Base-by-base conservation (phyloP, 139 green algal genomes). In the Closterium sp. region DNA sequence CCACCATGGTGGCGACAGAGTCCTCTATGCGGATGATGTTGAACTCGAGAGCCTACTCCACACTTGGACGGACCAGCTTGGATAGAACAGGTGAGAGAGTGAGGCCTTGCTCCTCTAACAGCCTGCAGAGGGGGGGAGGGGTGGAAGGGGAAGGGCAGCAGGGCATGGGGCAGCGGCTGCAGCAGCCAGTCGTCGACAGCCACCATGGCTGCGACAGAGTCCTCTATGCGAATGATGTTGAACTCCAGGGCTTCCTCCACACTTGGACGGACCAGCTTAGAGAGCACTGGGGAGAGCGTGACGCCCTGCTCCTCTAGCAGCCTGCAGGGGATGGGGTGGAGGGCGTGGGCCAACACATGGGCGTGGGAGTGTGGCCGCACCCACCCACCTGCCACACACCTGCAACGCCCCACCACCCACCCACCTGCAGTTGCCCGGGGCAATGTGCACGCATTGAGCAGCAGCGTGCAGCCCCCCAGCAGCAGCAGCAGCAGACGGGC, bases 281-380 rank as follows among this genome's bases (percentile, higher is more conserved):
- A 38, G 31, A 94, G 34, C n/a, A 92, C 91, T 9, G 88, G 31
- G n/a, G 13, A n/a, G 9, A 94, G 87, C 7, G 31, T 62, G 10
- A 94, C 84, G 29, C 88, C 91, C 88, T 92, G 17, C 21, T 91
- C 87, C 91, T 94, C 87, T 9, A 94, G 31, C 32, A 92, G 38
- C 27, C 29, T 28, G 50, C 4, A 73, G 50, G 50, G 50, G 17
- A 22, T 9, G 50, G 24, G 50, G 50, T 9, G 50, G 24, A 73
- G 50, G n/a, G n/a, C n/a, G n/a, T n/a, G n/a, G n/a, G n/a, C n/a
- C n/a, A n/a, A n/a, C n/a, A n/a, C n/a, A n/a, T n/a, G n/a, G n/a
- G n/a, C n/a, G n/a, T n/a, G n/a, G n/a, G n/a, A n/a, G n/a, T n/a
- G n/a, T n/a, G n/a, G n/a, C n/a, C n/a, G n/a, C n/a, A n/a, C n/a